phyloP scores from a whole-genome alignment of 2,329 filamentous ascomycete species.

The Plectosphaerella sp. region DNA sequence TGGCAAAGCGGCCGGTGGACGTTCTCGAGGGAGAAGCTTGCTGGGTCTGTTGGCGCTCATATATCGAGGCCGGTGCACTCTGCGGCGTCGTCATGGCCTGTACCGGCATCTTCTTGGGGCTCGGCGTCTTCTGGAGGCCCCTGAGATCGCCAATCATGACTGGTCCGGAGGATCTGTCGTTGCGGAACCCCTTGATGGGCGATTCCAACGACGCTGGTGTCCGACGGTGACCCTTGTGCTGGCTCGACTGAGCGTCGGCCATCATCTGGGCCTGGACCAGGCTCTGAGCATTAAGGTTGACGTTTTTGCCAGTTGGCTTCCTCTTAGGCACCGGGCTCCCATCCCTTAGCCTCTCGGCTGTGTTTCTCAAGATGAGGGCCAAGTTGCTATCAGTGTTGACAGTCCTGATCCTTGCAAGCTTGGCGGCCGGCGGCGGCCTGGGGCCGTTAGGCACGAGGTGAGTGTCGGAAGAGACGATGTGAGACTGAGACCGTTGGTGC shows the following conservation, averaged over 20 bases:
- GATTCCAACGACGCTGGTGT: slow-evolving; percentile 16
- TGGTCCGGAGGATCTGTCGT: not conserved
- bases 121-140: not conserved
- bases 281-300: not conserved
- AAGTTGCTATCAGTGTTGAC: slow-evolving; percentile 42
- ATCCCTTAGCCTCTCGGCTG: slow-evolving; percentile 44
- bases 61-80: not conserved
- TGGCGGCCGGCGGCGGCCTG: slow-evolving; percentile 12
- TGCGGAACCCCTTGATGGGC: slow-evolving; percentile 3
- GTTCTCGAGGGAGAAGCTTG: not conserved
- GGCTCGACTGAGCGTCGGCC: slow-evolving; percentile 11
- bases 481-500: too few relatives aligned
- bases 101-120: slow-evolving; percentile 2
- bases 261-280: not conserved
- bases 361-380: slow-evolving; percentile 46
- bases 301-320: not conserved
- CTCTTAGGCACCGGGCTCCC: slow-evolving; percentile 19
- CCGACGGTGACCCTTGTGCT: slow-evolving; percentile 22
- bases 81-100: not conserved
- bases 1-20: not conserved
- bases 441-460: slow-evolving; percentile 8
- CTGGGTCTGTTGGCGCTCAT: not conserved
- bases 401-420: slow-evolving; percentile 16
- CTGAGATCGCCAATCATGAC: not conserved
- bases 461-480: too few relatives aligned